A percentile compares a stretch with the other conserved stretches of the same genome.
These are phyloP conservation scores for Incumbomyces lentus DNA, from an alignment of 2,329 filamentous ascomycete species.

Conservation along the genomic window DNA sequence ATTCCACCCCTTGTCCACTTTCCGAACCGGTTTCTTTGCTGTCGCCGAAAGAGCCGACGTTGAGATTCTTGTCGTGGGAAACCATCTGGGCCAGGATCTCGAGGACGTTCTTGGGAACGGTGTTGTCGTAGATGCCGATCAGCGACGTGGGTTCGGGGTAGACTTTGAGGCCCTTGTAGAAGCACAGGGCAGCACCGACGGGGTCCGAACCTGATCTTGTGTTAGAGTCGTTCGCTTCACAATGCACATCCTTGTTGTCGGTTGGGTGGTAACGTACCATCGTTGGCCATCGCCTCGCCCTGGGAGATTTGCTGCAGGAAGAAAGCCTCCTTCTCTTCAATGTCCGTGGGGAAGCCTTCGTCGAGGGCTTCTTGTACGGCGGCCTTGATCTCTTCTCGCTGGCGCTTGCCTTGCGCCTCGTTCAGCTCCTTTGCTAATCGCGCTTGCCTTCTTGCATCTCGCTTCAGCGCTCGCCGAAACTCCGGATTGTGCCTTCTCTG, in stretches of 20 bases:
- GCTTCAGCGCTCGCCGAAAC: constrained; percentile 50
- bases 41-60: constrained; percentile 39
- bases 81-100: constrained; percentile 98
- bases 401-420: constrained; percentile 35
- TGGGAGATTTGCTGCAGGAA: constrained; percentile 92
- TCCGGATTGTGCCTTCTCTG: constrained; percentile 52
- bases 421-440: constrained; percentile 38
- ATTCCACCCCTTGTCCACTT: constrained; percentile 20
- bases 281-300: constrained; percentile 71
- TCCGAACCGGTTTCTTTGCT: constrained; percentile 17
- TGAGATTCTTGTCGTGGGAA: constrained; percentile 68
- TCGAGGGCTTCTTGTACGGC: constrained; percentile 73
- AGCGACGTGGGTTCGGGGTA: constrained; percentile 89
- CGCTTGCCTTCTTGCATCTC: constrained; percentile 38
- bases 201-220: constrained; percentile 32
- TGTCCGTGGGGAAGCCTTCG: constrained; percentile 80
- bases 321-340: constrained; percentile 87
- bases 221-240: too few relatives aligned
- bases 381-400: constrained; percentile 58
- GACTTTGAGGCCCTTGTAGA: constrained; percentile 98
- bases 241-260: too few relatives aligned
- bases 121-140: constrained; percentile 97
- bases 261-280: constrained; percentile 49
- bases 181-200: constrained; percentile 80
- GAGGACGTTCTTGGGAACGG: constrained; percentile 90